Percentiles rank a stretch among this genome's conserved stretches.
Evolutionary conservation across 805 yeast genomes (phyloP).

Genomic region (Debaryomyces castellii): DNA sequence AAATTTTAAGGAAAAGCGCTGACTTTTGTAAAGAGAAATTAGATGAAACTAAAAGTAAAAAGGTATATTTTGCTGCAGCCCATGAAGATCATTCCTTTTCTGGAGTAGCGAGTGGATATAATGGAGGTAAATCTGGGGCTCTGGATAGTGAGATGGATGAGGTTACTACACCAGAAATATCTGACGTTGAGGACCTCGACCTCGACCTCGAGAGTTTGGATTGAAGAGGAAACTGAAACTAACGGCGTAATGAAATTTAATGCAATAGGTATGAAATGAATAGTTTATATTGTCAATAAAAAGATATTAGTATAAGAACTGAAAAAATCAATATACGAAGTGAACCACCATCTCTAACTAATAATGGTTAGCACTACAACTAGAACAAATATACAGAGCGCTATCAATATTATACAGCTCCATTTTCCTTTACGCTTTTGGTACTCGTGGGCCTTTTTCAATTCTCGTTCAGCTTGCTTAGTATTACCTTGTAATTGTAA

Average conservation of each 20-base stretch:
- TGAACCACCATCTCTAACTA: conserved; percentile 22
- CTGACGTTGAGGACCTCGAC: conserved; percentile 9
- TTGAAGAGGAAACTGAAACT: neutral
- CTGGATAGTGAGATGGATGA: conserved; percentile 13
- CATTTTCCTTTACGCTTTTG: conserved; percentile 72
- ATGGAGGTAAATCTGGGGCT: conserved; percentile 1
- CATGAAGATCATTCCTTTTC: conserved; percentile 15
- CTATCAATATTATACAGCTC: conserved; percentile 64
- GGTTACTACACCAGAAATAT: conserved; percentile 16
- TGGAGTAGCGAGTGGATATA: neutral
- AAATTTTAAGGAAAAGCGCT: conserved; percentile 28
- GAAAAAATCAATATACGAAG: neutral
- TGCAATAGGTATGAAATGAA: neutral
- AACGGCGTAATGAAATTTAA: neutral
- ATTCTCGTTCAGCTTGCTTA: conserved; percentile 68
- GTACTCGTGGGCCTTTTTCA: conserved; percentile 71
- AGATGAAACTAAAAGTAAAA: conserved; percentile 16
- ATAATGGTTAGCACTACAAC: conserved; percentile 57
- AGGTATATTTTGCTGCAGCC: conserved; percentile 20
- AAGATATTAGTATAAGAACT: neutral
- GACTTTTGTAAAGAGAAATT: conserved; percentile 21
- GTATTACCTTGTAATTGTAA: conserved; percentile 61
- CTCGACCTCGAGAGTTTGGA: conserved; percentile 11
- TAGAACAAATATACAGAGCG: conserved; percentile 57
- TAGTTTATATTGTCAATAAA: neutral